Conservation (phyloP, 2,329 filamentous ascomycete species). For the Alternaria infectoria region DNA sequence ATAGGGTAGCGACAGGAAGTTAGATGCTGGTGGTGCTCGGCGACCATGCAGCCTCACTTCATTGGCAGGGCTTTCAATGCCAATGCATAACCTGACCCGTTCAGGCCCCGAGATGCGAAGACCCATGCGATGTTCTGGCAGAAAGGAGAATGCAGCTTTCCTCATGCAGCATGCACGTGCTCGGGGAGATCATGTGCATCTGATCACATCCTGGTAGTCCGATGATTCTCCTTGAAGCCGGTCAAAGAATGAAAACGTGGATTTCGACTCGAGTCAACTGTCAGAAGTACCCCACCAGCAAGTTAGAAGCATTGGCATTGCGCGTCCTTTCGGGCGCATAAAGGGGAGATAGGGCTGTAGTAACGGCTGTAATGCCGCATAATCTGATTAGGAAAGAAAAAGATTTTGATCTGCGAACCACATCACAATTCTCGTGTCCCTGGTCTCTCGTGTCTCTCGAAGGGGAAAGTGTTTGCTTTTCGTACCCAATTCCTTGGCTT, state of each 20-base stretch:
- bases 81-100: constrained; percentile 1
- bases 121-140: constrained; percentile 15
- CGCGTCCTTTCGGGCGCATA: constrained; percentile 9
- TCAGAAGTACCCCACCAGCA: not conserved
- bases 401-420: constrained; percentile 13
- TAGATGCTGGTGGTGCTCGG: constrained; percentile 22
- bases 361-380: not conserved
- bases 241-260: constrained; percentile 6
- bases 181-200: not conserved
- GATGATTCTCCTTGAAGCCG: not conserved
- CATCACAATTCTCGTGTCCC: constrained; percentile 4
- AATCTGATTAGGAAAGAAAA: constrained; percentile 2
- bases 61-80: constrained; percentile 27
- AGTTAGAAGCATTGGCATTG: constrained; percentile 8
- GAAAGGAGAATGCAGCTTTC: constrained; percentile 20
- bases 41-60: constrained; percentile 34
- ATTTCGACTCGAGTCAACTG: constrained; percentile 18
- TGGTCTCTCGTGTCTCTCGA: not conserved
- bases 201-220: constrained; percentile 3
- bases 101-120: not conserved
- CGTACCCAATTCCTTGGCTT: not conserved
- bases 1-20: constrained; percentile 17
- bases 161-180: constrained; percentile 16
- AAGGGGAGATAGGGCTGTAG: constrained; percentile 9
- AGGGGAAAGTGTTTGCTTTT: constrained; percentile 2